Conservation (phyloP, 148 eudicot species). For the Rhododendron mucronatum region DNA sequence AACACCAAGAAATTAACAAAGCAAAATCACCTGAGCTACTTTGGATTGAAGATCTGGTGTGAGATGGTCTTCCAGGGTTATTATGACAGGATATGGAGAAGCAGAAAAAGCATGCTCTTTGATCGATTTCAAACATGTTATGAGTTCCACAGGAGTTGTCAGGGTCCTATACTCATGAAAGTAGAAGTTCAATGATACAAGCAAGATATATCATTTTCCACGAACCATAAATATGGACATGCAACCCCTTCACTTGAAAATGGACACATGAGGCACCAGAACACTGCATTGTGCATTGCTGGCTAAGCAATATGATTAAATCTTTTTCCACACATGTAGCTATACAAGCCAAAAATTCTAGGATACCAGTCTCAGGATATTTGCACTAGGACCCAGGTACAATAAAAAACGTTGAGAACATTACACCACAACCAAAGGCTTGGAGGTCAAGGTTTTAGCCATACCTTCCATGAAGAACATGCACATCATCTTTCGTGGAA, state of each 20-base stretch:
- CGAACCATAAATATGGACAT: neutral
- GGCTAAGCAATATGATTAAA: neutral
- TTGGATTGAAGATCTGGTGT: constrained; percentile 76
- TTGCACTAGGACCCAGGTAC: neutral
- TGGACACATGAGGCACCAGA: neutral
- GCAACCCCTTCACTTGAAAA: neutral
- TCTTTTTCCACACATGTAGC: neutral
- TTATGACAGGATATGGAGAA: constrained; percentile 74
- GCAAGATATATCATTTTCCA: neutral
- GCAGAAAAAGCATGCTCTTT: constrained; percentile 69
- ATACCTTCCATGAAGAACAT: constrained; percentile 79
- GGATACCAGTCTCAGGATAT: neutral
- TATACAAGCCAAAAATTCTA: neutral
- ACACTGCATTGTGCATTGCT: neutral
- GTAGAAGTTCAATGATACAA: neutral
- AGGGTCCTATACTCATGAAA: constrained; percentile 48
- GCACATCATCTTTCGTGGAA: constrained; percentile 49
- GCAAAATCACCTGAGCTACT: constrained; percentile 63
- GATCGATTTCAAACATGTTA: constrained; percentile 65
- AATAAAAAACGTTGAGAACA: neutral
- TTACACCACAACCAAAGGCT: neutral
- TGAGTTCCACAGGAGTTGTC: constrained; percentile 75
- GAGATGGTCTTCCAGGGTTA: constrained; percentile 93
- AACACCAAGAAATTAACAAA: neutral
- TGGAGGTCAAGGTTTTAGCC: neutral